Evolutionary conservation across 2,329 filamentous ascomycete genomes (phyloP), one percentile per base, ranked within the genome.

Genomic region (Plectosphaerella cucumerina): DNA sequence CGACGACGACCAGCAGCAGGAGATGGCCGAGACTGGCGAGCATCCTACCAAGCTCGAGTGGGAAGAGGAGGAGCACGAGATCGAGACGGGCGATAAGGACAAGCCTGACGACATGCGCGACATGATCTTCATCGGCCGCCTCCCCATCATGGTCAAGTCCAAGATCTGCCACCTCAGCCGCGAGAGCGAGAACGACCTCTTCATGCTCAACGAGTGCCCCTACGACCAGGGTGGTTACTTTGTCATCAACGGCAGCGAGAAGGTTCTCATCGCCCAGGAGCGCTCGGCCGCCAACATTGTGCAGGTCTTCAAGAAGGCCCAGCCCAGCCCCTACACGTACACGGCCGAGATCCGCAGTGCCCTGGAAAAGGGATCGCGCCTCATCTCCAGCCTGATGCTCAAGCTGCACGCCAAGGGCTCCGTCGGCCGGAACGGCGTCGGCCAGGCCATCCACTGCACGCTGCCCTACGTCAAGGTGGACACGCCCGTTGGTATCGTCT

Each of bases 161-260:
- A 90, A 93, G 70, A 94, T 96, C 61, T 99, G 94, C 70, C 90
- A 95, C 58, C 72, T 99, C 59, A 88, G 88, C 59, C 86, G 87
- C 59, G 83, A 95, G 65, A 82, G 84, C 46, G 93, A 97, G 58
- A 86, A 94, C 49, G 87, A 89, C 47, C 78, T 99, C 2, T 97
- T 96, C 67, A 80, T 89, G 44, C 86, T 95, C 69, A 96, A 96
- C 65, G 94, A 99, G 71, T 99, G 94, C 60, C 94, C 94, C 1
- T 99, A 97, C 69, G 94, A 99, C 64, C 94, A 97, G 65, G 94
- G 94, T 59, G 94, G 94, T 58, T 99, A 99, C 71, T 99, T 99
- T 65, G 90, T 99, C 62, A 99, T 99, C 78, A 99, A 99, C 73
- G 94, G 94, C 42, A 96, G 90, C 70, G 94, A 99, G 67, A 99